These are phyloP conservation scores for Stephanodiscus minutulus DNA, from an alignment of 108 stramenopile species.

Conservation along the genomic window DNA sequence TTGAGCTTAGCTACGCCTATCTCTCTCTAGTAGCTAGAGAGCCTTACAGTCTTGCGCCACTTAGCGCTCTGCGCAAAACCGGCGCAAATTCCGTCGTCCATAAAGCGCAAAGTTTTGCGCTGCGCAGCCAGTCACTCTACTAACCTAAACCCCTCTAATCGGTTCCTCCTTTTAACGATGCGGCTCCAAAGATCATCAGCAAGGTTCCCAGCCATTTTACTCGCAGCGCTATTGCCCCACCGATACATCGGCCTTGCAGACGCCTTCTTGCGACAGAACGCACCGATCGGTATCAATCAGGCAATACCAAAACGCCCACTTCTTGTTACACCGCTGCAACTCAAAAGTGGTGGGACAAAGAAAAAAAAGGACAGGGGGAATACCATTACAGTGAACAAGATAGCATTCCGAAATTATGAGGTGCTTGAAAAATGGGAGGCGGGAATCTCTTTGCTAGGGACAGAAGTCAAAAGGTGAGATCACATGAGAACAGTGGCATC, in stretches of 20 bases:
- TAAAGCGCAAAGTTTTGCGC: too few relatives aligned
- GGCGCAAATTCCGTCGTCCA: too few relatives aligned
- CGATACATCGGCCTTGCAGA: not conserved
- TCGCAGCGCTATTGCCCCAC: conserved; percentile 3
- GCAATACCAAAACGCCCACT: not conserved
- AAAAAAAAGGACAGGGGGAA: conserved; percentile 48
- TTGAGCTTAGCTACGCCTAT: too few relatives aligned
- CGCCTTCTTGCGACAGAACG: not conserved
- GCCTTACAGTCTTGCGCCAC: too few relatives aligned
- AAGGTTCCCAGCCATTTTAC: conserved; percentile 1
- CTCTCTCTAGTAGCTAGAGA: too few relatives aligned
- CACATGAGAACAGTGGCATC: not conserved
- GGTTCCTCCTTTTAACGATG: not conserved
- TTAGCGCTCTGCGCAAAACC: too few relatives aligned
- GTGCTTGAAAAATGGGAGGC: conserved; percentile 81
- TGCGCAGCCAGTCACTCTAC: too few relatives aligned
- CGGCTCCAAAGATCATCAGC: not conserved
- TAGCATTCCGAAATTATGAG: conserved; percentile 59
- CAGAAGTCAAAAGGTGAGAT: conserved; percentile 72
- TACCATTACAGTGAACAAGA: conserved; percentile 42
- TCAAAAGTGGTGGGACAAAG: conserved; percentile 48
- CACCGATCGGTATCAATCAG: conserved; percentile 2
- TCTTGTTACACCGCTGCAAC: conserved; percentile 14
- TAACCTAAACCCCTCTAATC: too few relatives aligned
- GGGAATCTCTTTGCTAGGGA: conserved; percentile 74